phyloP scores from a whole-genome alignment of 2,329 filamentous ascomycete genomes.

The Thelonectria discophora region DNA sequence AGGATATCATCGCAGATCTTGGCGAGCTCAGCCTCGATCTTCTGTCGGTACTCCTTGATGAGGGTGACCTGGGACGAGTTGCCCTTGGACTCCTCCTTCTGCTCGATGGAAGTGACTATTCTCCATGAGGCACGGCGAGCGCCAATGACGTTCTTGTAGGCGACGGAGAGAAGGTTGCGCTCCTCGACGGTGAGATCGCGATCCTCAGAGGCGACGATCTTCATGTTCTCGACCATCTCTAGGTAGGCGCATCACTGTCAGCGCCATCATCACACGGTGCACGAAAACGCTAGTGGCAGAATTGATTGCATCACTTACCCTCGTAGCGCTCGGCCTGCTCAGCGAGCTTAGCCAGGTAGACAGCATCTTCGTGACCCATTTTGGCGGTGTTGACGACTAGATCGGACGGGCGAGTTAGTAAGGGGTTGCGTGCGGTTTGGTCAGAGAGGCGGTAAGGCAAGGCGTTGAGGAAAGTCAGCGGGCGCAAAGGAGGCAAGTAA shows the following conservation, averaged over 20 bases:
- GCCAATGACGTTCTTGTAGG: constrained; percentile 99
- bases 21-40: constrained; percentile 97
- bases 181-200: constrained; percentile 92
- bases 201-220: constrained; percentile 94
- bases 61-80: constrained; percentile 92
- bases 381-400: constrained; percentile 58
- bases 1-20: constrained; percentile 98
- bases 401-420: constrained; percentile 36
- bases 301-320: constrained; percentile 67
- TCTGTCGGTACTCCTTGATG: constrained; percentile 97
- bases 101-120: constrained; percentile 99
- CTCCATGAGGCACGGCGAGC: constrained; percentile 98
- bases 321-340: constrained; percentile 99
- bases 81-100: constrained; percentile 99
- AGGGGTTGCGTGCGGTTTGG: constrained; percentile 32
- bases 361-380: constrained; percentile 99
- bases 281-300: constrained; percentile 5
- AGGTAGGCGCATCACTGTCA: constrained; percentile 55
- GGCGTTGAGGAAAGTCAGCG: constrained; percentile 19
- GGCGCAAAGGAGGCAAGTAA: constrained; percentile 33
- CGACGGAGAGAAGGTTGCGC: constrained; percentile 97
- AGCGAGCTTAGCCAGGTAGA: constrained; percentile 99
- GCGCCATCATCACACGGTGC: constrained; percentile 29
- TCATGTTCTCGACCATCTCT: constrained; percentile 99
- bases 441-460: constrained; percentile 32